Evolutionary conservation across 2,329 filamentous ascomycete species (phyloP).

Genomic region (Macrophomina pseudophaseolina): DNA sequence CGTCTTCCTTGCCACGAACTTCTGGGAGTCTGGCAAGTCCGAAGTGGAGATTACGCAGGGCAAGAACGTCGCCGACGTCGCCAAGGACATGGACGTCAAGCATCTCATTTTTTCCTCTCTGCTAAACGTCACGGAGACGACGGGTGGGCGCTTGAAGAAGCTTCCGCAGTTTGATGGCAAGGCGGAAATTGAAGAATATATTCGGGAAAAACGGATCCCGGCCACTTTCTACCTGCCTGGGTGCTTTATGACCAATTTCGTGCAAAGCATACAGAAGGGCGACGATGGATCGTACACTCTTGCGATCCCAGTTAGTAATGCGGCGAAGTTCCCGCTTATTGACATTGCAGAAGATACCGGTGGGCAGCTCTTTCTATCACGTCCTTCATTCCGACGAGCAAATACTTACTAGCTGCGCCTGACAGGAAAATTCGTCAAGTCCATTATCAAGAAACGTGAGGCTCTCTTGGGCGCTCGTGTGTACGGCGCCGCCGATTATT

Average conservation of each 20-base stretch:
- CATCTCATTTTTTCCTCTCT: slow-evolving; percentile 49
- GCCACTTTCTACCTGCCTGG: slow-evolving; percentile 33
- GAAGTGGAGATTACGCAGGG: slow-evolving; percentile 41
- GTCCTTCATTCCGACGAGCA: too few species aligned
- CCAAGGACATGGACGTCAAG: slow-evolving; percentile 37
- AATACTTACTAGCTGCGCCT: too few species aligned
- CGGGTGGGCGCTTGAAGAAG: slow-evolving; percentile 36
- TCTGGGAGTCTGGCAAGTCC: slow-evolving; percentile 27
- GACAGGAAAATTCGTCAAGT: slow-evolving; percentile 31
- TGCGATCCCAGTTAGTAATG: slow-evolving; percentile 17
- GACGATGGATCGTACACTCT: slow-evolving; percentile 19
- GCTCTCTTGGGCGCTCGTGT: slow-evolving; percentile 51
- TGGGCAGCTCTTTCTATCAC: neutral
- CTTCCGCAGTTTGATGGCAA: slow-evolving; percentile 48
- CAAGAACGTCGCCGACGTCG: slow-evolving; percentile 41
- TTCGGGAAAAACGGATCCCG: slow-evolving; percentile 27
- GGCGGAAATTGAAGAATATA: slow-evolving; percentile 42
- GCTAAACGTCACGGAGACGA: slow-evolving; percentile 33
- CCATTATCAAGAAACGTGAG: slow-evolving; percentile 40
- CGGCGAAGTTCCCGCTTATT: slow-evolving; percentile 27
- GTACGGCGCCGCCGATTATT: slow-evolving; percentile 46
- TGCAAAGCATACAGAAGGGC: neutral
- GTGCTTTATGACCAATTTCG: slow-evolving; percentile 32
- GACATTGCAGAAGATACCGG: slow-evolving; percentile 29
- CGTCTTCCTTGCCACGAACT: slow-evolving; percentile 39